Conservation (phyloP, 495 filamentous ascomycete species). For the Podospora tetraspora region DNA sequence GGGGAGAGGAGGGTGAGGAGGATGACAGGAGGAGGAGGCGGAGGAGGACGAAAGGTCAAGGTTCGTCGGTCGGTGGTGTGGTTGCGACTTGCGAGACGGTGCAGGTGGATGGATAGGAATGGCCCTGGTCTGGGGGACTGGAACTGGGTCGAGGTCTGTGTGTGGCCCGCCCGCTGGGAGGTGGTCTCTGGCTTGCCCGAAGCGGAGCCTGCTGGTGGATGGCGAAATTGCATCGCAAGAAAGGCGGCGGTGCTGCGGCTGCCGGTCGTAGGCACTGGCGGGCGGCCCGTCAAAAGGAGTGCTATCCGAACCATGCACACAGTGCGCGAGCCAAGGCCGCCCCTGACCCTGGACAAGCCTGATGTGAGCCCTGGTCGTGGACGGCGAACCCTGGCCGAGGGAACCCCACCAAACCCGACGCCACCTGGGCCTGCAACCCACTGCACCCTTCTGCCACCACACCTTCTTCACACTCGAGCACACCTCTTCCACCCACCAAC, state of each 20-base stretch:
- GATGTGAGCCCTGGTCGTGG: constrained; percentile 14
- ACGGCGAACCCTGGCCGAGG: constrained; percentile 12
- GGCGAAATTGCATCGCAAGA: constrained; percentile 18
- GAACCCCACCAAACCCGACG: not conserved
- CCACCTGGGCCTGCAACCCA: constrained; percentile 19
- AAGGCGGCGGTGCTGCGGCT: constrained; percentile 9
- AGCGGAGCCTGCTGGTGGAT: constrained; percentile 18
- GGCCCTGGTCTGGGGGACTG: constrained; percentile 1
- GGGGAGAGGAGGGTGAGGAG: not conserved
- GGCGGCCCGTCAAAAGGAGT: not conserved
- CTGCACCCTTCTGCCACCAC: constrained; percentile 2
- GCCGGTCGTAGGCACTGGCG: not conserved
- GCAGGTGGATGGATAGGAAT: not conserved
- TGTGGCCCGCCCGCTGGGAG: not conserved
- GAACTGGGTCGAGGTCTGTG: constrained; percentile 9
- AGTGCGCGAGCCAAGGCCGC: constrained; percentile 3
- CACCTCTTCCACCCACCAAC: not conserved
- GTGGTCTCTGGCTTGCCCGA: constrained; percentile 15
- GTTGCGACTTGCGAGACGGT: not conserved
- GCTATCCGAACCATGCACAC: constrained; percentile 7
- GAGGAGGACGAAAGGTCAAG: not conserved
- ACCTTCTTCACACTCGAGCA: not conserved
- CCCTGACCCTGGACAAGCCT: not conserved
- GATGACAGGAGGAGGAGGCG: not conserved
- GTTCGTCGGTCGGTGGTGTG: not conserved